Percentiles rank a stretch among this genome's conserved stretches.
These are phyloP conservation scores for Hypoxylon fuscum DNA, from an alignment of 495 filamentous ascomycete species.

Conservation along the genomic window DNA sequence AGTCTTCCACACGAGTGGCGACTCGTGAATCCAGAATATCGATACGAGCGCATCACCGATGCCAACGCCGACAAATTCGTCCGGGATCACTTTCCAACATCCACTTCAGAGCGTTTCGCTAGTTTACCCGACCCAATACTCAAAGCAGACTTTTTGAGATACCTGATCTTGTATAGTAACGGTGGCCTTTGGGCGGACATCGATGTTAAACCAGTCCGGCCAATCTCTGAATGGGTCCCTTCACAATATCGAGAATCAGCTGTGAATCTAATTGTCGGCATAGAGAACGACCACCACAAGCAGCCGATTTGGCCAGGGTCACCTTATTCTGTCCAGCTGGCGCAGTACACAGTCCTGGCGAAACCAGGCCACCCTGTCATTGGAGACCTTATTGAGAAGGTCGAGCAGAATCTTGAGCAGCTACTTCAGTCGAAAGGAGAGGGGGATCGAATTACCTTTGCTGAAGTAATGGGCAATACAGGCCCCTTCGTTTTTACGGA, in stretches of 20 bases:
- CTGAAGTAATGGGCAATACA: conserved; percentile 36
- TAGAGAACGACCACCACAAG: conserved; percentile 51
- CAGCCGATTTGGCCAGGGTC: conserved; percentile 38
- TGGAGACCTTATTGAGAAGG: conserved; percentile 25
- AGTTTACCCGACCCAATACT: conserved; percentile 41
- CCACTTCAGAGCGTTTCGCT: conserved; percentile 40
- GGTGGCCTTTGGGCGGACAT: conserved; percentile 64
- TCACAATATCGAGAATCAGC: conserved; percentile 24
- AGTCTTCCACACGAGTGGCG: conserved; percentile 39
- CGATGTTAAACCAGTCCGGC: conserved; percentile 49
- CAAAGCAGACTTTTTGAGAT: conserved; percentile 58
- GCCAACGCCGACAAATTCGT: conserved; percentile 46
- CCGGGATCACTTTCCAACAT: conserved; percentile 38
- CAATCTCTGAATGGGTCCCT: conserved; percentile 53
- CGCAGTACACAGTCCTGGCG: conserved; percentile 53
- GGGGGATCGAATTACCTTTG: conserved; percentile 1
- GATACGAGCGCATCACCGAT: conserved; percentile 51
- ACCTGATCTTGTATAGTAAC: conserved; percentile 57
- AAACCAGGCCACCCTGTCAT: conserved; percentile 45
- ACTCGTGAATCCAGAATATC: conserved; percentile 42
- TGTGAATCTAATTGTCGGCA: conserved; percentile 51
- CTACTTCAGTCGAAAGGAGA: conserved; percentile 4
- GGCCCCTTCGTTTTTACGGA: conserved; percentile 38
- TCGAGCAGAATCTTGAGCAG: conserved; percentile 30
- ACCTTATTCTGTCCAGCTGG: conserved; percentile 47